Conservation (phyloP, 805 yeast genomes). For the Metschnikowia reukaufii region DNA sequence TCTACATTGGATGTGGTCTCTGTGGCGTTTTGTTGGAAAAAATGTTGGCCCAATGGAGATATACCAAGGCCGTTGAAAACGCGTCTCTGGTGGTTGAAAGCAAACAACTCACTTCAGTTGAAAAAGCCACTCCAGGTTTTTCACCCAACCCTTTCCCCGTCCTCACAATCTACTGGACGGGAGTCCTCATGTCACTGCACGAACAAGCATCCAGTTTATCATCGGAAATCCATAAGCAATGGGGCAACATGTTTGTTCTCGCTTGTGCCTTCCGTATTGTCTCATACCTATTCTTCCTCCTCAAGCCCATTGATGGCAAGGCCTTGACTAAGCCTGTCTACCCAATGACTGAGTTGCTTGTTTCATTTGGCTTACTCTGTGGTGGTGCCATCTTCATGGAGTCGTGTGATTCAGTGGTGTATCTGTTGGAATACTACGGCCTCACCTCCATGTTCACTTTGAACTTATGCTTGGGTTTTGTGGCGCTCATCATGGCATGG, state of each 20-base stretch:
- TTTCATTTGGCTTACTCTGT: slow-evolving; percentile 73
- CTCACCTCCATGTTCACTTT: slow-evolving; percentile 87
- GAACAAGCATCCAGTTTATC: slow-evolving; percentile 78
- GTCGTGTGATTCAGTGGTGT: slow-evolving; percentile 81
- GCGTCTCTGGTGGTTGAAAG: slow-evolving; percentile 10
- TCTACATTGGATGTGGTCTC: slow-evolving; percentile 88
- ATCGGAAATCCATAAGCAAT: slow-evolving; percentile 80
- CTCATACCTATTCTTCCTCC: slow-evolving; percentile 55
- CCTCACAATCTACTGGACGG: slow-evolving; percentile 94
- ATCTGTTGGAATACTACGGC: slow-evolving; percentile 79
- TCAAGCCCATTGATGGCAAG: slow-evolving; percentile 32
- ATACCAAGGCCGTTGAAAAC: slow-evolving; percentile 34
- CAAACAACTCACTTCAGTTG: slow-evolving; percentile 14
- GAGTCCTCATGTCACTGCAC: slow-evolving; percentile 92
- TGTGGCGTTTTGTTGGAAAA: slow-evolving; percentile 84
- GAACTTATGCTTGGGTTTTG: slow-evolving; percentile 78
- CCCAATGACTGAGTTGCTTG: slow-evolving; percentile 85
- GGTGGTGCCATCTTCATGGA: slow-evolving; percentile 95
- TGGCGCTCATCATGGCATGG: slow-evolving; percentile 86
- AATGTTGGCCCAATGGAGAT: slow-evolving; percentile 63
- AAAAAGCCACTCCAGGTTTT: slow-evolving; percentile 62
- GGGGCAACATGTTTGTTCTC: slow-evolving; percentile 85
- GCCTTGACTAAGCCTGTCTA: slow-evolving; percentile 38
- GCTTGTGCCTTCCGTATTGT: slow-evolving; percentile 76
- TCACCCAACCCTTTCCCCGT: slow-evolving; percentile 95